Base-by-base conservation (phyloP, 2,329 filamentous ascomycete genomes). In the Sporothrix pseudoabietina region DNA sequence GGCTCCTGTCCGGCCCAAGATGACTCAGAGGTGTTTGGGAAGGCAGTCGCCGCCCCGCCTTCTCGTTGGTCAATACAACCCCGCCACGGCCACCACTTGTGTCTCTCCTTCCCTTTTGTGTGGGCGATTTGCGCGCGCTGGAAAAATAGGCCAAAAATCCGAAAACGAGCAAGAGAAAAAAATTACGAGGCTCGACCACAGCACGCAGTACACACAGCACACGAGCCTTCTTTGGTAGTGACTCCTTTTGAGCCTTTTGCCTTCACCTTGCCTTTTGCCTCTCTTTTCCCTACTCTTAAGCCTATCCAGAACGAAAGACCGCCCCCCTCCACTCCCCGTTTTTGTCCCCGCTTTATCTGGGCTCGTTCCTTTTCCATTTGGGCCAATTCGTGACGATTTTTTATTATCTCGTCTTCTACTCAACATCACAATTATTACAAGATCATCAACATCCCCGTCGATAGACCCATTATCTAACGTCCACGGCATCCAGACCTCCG, bases 31-130 rank as follows among this genome's bases (percentile, higher is more conserved):
- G 35, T 35, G 35, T 35, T 8, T 35, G 35, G 35, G 39, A 63
- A 65, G 61, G 61, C 22, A 30, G 61, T 65, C 35, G 39, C 39
- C 41, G 49, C 71, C 73, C 73, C 69, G 69, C 73, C 71, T 47
- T 71, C 66, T 70, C 66, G 69, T 70, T 65, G 73, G 68, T 70
- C 41, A 39, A 69, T 69, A 5, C 63, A 63, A 73, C 75, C 75
- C 75, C 75, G 73, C 75, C 71, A 71, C 71, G 39, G 26, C 41
- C 44, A 30, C 14, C 30, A 65, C 52, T 55, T 47, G 39, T 12
- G 8, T 41, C 41, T 10, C 41, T 19, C 14, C 44, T 49, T 49
- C 14, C 44, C 7, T 41, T 63, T 63, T 44, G 61, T 66, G 72
- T 70, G 72, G 66, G 72, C 55, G 63, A 70, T 57, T 72, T 71